Base-by-base conservation (phyloP, 2,329 filamentous ascomycete genomes). In the Myriosclerotinia duriaeana region DNA sequence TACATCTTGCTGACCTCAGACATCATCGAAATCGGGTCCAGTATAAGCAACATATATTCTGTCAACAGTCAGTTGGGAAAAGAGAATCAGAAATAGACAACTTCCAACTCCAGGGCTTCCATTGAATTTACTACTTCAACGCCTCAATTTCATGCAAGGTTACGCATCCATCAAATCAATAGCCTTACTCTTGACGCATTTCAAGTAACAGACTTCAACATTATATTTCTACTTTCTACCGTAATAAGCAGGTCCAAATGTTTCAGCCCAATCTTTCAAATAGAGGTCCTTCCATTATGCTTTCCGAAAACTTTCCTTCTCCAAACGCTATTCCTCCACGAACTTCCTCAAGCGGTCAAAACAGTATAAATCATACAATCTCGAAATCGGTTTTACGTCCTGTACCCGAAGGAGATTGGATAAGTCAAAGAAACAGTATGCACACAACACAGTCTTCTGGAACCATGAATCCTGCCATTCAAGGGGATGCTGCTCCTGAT, bases 271-370 rank as follows among this genome's bases (percentile, higher is more conserved):
- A 66, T 53, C 60, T 36, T 38, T 55, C 55, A 55, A 60, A 40
- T 53, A 59, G 44, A 48, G 52, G 44, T 42, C 60, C 71, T 48
- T 66, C 67, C 46, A 71, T 59, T 34, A 74, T 71, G 69, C 40
- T 65, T 22, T 69, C 70, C 46, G 72, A 76, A 36, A 71, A 64
- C 59, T 69, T 73, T 11, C 69, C 65, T n/a, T 85, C 83, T n/a
- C 87, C 88, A 64, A 87, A 86, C 76, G 82, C 83, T 48, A 92
- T 93, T 65, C 90, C 91, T 26, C 87, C 88, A 3, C 85, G 90
- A 69, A 92, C 88, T 55, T 92, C 90, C 66, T 91, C 89, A 1
- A 87, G 85, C 66, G 82, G 83, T 70, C 80, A 83, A 69, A 77
- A 77, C 44, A 69, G 73, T 44, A 72, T 72, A 58, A 72, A 70